Evolutionary conservation across 2,329 filamentous ascomycete species (phyloP), one percentile per base, ranked within the genome.

Genomic region (Corynespora cassiicola): DNA sequence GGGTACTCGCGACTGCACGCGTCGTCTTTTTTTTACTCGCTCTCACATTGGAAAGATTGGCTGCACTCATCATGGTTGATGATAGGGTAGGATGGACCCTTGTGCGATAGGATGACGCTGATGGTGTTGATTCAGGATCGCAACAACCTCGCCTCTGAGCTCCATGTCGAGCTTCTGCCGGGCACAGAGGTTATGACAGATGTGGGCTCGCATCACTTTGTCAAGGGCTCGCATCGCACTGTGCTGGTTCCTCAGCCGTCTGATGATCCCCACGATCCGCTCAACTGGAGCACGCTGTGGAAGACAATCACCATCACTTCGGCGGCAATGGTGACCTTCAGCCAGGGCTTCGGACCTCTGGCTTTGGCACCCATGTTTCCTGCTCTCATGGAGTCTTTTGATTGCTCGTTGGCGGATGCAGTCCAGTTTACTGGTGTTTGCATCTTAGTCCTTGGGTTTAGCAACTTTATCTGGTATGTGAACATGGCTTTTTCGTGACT

Each of bases 141-240:
- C 29, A 68, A 58, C 39, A 68, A 74, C 42, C 65, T 80, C 45
- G 77, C 79, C 56, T 50, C 70, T 37, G 75, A 80, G 68, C 72
- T 82, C 42, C 68, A 76, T 38, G 70, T 70, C 20, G 75, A 79
- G 45, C 75, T 82, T 39, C 63, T 80, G 25, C 79, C 79, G 3
- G 79, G 79, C 16, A 82, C 79, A 4, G 79, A 82, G 61, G 71
- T 82, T 54, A 82, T 82, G 79, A 65, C 73, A 7, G 78, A 86
- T 70, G 75, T 85, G 23, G 81, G 80, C 14, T 69, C 70, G 1
- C 80, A 84, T 62, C 82, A 85, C 61, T 86, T 86, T 53, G 80
- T 85, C 54, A 85, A 84, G 43, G 61, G 61, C 3, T 30, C 53
- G 7, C 65, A 66, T 24, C 57, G 58, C 27, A 75, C 73, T 3